Base-by-base conservation (phyloP, 148 eudicot species). In the Chenopodium berlandieri region DNA sequence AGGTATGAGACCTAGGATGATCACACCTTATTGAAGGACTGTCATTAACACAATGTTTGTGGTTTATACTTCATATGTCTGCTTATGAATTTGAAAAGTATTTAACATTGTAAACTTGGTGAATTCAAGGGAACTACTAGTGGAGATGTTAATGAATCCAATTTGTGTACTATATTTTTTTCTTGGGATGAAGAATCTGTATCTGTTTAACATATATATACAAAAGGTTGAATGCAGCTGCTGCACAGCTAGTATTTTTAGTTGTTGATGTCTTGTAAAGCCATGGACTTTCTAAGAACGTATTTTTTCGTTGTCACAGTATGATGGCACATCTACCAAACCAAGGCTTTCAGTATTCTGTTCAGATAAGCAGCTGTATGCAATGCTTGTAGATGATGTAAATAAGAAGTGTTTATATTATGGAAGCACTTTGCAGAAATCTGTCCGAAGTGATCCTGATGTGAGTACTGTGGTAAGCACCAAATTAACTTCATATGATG, bases 331-430 rank as follows among this genome's bases (percentile, higher is more conserved):
- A 37, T 79, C 89, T 58, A 83, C 88, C 37, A 92, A 86, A 82
- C 99, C 98, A 3, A 89, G 99, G 84, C 94, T 96, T 75, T 96
- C 99, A 62, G 98, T 94, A 23, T 96, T 96, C 87, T 96, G 98
- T 73, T 96, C 99, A 3, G 90, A 88, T 0, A 88, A 85, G 81
- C 99, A 94, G 83, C 73, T 96, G 81, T 96, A 96, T 78, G 99
- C 95, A 16, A 90, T 89, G 91, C 91, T 96, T 52, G 93, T 94
- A 7, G 99, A 96, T 87, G 99, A 96, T 79, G 88, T 89, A 81
- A 94, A 89, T 82, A 96, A 96, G 84, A 90, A 91, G 82, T 90
- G 92, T 77, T 84, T 96, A 77, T 96, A 90, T 83, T 92, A 88
- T 67, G 95, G 92, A 87, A 94, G 92, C 82, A 96, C 99, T 75